Base-by-base conservation (phyloP, 73 alveolate genomes). In the Halteria grandinella region DNA sequence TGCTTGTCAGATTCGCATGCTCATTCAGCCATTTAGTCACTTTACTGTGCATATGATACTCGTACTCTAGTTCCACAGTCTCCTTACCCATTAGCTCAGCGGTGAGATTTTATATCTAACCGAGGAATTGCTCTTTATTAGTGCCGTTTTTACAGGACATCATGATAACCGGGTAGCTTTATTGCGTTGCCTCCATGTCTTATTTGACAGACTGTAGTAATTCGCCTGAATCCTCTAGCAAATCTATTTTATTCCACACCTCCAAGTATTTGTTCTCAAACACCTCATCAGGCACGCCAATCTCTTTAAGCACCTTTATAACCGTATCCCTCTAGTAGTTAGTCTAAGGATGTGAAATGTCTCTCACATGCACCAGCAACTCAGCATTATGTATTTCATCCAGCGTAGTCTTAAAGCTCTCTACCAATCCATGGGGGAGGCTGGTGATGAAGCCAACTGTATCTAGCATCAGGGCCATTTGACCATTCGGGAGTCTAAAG, bases 381-480 rank as follows among this genome's bases (percentile, higher is more conserved):
- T 93, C 98, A 23, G 98, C 98, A 43, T 82, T 69, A 5, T 78
- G 79, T 0, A 93, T 89, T 39, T 89, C 98, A 41, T 83, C 93
- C n/a, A 93, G 76, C 28, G 98, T 93, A 17, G 96, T 60, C 62
- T 91, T 83, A 55, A 93, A 93, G 3, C 93, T 52, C 49, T 90
- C 95, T 8, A 93, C 89, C 48, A 90, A 41, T 14, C 85, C 94
- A 66, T 93, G 98, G 10, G 98, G 98, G 6, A 93, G 76, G 55
- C 90, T 91, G 0, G 97, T 86, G 18, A 93, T 93, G 54, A 93
- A 93, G 31, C 98, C 98, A 44, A 93, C 89, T 0, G 98, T 93
- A 54, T 93, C 98, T 4, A 93, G 82, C 82, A 93, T 59, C 11
- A 82, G 49, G 4, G 90, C 98, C 34, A 62, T 62, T 44, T 77